Conservation (phyloP, 2,329 filamentous ascomycete genomes). For the Fusarium redolens region DNA sequence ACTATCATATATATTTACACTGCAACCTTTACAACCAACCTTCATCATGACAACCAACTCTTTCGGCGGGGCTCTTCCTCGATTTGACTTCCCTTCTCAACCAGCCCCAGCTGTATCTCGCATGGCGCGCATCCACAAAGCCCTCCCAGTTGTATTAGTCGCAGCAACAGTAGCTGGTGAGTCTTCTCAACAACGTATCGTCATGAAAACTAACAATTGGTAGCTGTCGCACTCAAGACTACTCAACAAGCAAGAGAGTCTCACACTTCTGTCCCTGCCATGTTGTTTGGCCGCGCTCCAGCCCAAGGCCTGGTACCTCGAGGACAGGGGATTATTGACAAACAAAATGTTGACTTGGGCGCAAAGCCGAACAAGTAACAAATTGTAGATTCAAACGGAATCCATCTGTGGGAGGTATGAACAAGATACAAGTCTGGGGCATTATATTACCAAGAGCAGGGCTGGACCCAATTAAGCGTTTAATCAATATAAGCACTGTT, state of each 20-base stretch:
- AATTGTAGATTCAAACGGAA: not conserved
- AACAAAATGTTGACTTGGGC: not conserved
- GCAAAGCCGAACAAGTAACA: constrained; percentile 10
- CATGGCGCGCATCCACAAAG: constrained; percentile 32
- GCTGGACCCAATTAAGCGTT: not conserved
- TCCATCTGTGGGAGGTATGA: rapidly evolving
- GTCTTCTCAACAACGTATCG: not conserved
- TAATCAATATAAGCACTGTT: not conserved
- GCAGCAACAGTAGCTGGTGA: constrained; percentile 24
- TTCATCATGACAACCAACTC: constrained; percentile 37
- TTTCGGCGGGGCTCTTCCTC: constrained; percentile 38
- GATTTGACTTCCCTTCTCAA: constrained; percentile 32
- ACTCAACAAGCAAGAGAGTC: constrained; percentile 9
- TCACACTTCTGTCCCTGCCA: not conserved
- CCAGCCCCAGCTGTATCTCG: constrained; percentile 22
- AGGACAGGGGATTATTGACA: constrained; percentile 11
- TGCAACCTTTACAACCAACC: not conserved
- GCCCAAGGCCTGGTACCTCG: constrained; percentile 10
- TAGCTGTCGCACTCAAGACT: constrained; percentile 28
- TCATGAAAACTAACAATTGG: not conserved
- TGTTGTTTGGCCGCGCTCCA: not conserved
- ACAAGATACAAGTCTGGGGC: not conserved
- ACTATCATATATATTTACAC: not conserved
- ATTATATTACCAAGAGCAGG: not conserved
- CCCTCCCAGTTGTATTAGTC: constrained; percentile 22